These are phyloP conservation scores for Pestalotiopsis sp. DNA, from an alignment of 2,329 filamentous ascomycete genomes.

Conservation along the genomic window DNA sequence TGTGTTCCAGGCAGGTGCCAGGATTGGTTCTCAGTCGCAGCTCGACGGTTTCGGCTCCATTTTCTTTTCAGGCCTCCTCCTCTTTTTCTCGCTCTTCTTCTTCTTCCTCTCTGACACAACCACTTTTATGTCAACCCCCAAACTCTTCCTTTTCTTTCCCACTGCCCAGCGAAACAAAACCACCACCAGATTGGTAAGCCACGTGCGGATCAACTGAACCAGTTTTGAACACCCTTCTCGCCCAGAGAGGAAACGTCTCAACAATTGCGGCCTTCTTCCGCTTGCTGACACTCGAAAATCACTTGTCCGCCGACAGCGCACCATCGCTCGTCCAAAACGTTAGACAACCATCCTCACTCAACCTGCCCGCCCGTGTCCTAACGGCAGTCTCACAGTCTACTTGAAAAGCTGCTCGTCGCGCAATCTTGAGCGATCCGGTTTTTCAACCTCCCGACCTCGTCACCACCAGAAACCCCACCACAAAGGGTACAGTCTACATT, in stretches of 20 bases:
- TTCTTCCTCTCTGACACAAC: neutral
- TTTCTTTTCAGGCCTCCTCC: constrained; percentile 8
- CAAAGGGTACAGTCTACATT: constrained; percentile 40
- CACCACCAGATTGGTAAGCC: constrained; percentile 7
- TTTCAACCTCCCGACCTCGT: constrained; percentile 7
- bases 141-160: neutral
- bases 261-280: neutral
- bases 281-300: neutral
- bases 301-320: neutral
- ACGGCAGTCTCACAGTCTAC: neutral
- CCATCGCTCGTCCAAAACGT: neutral
- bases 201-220: constrained; percentile 4
- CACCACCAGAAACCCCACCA: constrained; percentile 28
- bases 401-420: constrained; percentile 19
- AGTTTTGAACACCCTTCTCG: neutral
- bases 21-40: neutral
- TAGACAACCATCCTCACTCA: neutral
- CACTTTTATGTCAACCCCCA: neutral
- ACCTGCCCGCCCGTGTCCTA: constrained; percentile 13
- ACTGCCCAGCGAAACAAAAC: neutral
- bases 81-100: neutral
- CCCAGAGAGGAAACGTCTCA: neutral
- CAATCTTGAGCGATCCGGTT: neutral
- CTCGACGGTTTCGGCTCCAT: neutral
- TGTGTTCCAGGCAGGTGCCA: neutral